Conservation (phyloP, 345 rosid species). For the Odontarrhena argentea region DNA sequence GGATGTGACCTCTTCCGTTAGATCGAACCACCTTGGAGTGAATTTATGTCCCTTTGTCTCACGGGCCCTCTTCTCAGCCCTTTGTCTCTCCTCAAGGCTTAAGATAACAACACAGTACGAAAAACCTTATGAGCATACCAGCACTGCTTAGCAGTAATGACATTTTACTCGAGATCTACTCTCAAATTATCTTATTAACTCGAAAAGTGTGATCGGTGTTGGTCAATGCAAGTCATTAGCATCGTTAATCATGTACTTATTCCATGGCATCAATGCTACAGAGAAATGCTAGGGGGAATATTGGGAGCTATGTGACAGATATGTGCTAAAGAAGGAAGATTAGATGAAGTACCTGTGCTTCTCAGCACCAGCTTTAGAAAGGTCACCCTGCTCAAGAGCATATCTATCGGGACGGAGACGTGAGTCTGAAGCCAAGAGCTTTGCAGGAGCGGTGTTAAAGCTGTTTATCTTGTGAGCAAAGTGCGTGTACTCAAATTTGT, state of each 20-base stretch:
- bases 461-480: slow-evolving; percentile 86
- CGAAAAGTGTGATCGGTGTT: not conserved
- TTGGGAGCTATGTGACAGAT: not conserved
- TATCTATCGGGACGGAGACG: slow-evolving; percentile 81
- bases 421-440: slow-evolving; percentile 77
- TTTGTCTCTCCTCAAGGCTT: slow-evolving; percentile 83
- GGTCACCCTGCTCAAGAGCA: slow-evolving; percentile 77
- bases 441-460: slow-evolving; percentile 75
- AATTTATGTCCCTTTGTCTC: slow-evolving; percentile 63
- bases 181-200: not conserved
- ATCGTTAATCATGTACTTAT: not conserved
- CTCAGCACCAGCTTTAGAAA: slow-evolving; percentile 66
- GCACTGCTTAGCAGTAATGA: not conserved
- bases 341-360: slow-evolving; percentile 61
- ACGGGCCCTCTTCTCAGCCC: slow-evolving; percentile 68
- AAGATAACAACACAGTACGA: slow-evolving; percentile 19
- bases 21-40: slow-evolving; percentile 70
- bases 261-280: not conserved
- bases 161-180: not conserved
- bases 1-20: slow-evolving; percentile 57
- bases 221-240: not conserved
- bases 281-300: not conserved
- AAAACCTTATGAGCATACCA: slow-evolving; percentile 25
- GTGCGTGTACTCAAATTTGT: slow-evolving; percentile 68
- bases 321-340: slow-evolving; percentile 8